These are phyloP conservation scores for Calocybe gambosa DNA, from an alignment of 1,284 basidiomycete species.

Conservation along the genomic window DNA sequence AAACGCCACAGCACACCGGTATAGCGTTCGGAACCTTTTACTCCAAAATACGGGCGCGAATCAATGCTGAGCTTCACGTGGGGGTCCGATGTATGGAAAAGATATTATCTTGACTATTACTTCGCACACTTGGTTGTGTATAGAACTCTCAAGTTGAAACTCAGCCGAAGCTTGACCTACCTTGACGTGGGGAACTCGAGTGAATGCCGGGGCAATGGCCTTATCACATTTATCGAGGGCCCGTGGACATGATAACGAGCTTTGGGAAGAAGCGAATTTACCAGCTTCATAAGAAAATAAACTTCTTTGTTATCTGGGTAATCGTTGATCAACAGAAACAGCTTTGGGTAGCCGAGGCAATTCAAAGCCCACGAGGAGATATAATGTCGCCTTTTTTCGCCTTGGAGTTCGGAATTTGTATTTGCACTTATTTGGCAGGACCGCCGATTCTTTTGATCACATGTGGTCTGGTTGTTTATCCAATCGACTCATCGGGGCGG, in stretches of 20 bases:
- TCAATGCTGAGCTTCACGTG: constrained; percentile 6
- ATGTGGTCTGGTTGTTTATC: constrained; percentile 10
- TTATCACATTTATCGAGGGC: not conserved
- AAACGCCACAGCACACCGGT: constrained; percentile 12
- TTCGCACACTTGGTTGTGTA: not conserved
- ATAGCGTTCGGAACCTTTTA: constrained; percentile 5
- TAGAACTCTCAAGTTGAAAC: constrained; percentile 5
- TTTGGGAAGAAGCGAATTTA: not conserved
- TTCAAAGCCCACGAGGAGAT: constrained; percentile 8
- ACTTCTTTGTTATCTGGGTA: constrained; percentile 11
- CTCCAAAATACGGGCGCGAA: not conserved
- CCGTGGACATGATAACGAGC: not conserved
- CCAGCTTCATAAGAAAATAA: not conserved
- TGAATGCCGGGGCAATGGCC: not conserved
- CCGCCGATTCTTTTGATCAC: constrained; percentile 15
- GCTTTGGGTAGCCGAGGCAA: constrained; percentile 5
- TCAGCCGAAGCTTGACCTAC: not conserved
- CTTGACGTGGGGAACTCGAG: constrained; percentile 1
- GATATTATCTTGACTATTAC: not conserved
- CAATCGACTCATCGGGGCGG: constrained; percentile 27
- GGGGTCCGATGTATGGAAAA: no score
- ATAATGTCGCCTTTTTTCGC: constrained; percentile 5
- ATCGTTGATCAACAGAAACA: not conserved
- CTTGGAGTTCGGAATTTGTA: constrained; percentile 11
- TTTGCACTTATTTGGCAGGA: constrained; percentile 1